Evolutionary conservation across 2,329 filamentous ascomycete species (phyloP), one percentile per base, ranked within the genome.

Genomic region (Hypoxylon sp.): DNA sequence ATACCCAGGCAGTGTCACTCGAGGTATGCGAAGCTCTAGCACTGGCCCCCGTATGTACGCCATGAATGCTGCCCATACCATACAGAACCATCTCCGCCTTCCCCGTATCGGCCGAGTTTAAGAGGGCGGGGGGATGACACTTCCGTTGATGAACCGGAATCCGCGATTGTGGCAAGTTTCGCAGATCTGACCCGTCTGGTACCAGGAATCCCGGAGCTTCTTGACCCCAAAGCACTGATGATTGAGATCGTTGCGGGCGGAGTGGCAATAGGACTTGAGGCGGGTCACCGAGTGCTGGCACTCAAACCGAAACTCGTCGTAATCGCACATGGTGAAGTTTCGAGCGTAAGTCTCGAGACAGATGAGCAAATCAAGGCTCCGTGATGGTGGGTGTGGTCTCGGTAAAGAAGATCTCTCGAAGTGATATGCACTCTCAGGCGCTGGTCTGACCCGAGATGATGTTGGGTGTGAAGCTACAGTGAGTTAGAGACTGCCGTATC

Each of bases 261-360:
- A 87, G 74, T 92, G 90, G 73, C 90, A 93, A 73, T 91, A 83
- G 20, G 84, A 86, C 69, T 87, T 85, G 24, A 90, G 77, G 17
- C 85, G 82, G 21, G 81, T 74, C 13, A 78, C 75, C 4, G 78
- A 80, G 74, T 91, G 88, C 24, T 79, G 79, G 76, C 89, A 93
- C 48, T 72, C 74, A 71, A 88, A 92, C 58, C 84, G 72, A 65
- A 89, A 88, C 62, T 87, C 84, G 70, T 92, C 88, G 73, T 79
- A 91, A 70, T 88, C 84, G 66, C 88, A 91, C 88, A 91, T 90
- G 31, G 66, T 77, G 66, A 27, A 10, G 13, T 35, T 33, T 46
- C n/a, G 1, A 15, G 41, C 45, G 31, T n/a, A 37, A 11, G 42
- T 18, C 31, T 13, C 33, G 33, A 31, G 15, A n/a, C 21, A 17